Conservation (phyloP, 768 basidiomycete genomes). For the Amyloporia xantha region DNA sequence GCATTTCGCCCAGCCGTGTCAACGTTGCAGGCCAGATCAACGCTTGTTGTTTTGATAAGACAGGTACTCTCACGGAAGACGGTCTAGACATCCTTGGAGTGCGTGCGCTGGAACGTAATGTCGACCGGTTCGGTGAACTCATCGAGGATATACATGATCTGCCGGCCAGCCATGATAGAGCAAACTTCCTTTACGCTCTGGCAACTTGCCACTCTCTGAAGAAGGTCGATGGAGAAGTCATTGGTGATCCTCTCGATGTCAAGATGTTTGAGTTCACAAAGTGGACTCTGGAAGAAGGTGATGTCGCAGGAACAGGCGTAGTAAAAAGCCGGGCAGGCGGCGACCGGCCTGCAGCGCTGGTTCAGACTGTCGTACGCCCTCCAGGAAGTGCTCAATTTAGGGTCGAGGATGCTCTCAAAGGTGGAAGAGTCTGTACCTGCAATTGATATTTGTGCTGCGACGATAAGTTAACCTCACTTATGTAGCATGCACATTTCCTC, state of each 20-base stretch:
- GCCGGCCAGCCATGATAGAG: slow-evolving; percentile 62
- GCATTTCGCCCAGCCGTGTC: slow-evolving; percentile 92
- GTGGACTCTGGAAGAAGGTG: slow-evolving; percentile 94
- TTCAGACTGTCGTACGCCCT: slow-evolving; percentile 94
- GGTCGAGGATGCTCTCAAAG: slow-evolving; percentile 89
- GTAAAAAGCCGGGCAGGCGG: slow-evolving; percentile 57
- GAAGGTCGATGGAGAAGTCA: slow-evolving; percentile 76
- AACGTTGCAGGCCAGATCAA: slow-evolving; percentile 96
- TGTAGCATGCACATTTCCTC: slow-evolving; percentile 90
- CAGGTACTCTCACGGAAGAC: slow-evolving; percentile 96
- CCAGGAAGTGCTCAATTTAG: slow-evolving; percentile 89
- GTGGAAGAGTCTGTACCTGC: slow-evolving; percentile 54
- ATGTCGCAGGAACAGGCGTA: slow-evolving; percentile 58
- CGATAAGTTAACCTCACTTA: slow-evolving; percentile 5
- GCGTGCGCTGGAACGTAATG: slow-evolving; percentile 71
- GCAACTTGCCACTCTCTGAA: slow-evolving; percentile 96
- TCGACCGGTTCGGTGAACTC: slow-evolving; percentile 83
- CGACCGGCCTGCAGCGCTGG: slow-evolving; percentile 77
- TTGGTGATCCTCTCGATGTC: slow-evolving; percentile 93
- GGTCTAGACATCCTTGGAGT: slow-evolving; percentile 96
- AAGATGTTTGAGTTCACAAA: slow-evolving; percentile 98
- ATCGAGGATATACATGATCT: slow-evolving; percentile 82
- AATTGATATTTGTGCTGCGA: neutral
- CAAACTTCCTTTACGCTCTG: slow-evolving; percentile 85
- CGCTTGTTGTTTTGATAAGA: slow-evolving; percentile 98